phyloP scores from a whole-genome alignment of 23 red algal species.

The Rhodosorus marinus region DNA sequence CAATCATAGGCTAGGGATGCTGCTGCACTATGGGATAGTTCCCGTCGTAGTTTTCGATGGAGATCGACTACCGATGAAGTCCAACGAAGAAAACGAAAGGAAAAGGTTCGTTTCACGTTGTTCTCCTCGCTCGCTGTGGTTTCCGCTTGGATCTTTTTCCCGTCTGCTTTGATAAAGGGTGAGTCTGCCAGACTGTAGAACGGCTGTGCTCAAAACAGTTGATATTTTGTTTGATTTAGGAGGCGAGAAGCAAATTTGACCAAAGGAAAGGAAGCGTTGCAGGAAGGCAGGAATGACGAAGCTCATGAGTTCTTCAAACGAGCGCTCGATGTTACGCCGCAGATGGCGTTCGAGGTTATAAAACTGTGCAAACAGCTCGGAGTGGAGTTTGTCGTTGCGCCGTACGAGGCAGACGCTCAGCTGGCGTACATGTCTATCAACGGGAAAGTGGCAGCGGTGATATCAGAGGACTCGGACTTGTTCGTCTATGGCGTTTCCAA shows the following conservation, averaged over 20 bases:
- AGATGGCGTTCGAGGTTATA: slow-evolving; percentile 69
- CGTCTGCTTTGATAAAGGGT: too few species aligned
- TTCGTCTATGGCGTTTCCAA: slow-evolving; percentile 69
- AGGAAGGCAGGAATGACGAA: slow-evolving; percentile 6
- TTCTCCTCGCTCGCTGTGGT: too few species aligned
- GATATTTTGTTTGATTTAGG: too few species aligned
- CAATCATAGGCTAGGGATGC: slow-evolving; percentile 60
- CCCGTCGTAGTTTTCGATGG: slow-evolving; percentile 96
- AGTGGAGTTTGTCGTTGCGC: slow-evolving; percentile 70
- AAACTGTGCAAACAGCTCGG: slow-evolving; percentile 21
- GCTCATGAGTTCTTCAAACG: slow-evolving; percentile 56
- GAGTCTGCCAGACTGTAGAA: too few species aligned
- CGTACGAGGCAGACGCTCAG: slow-evolving; percentile 98
- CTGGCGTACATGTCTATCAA: slow-evolving; percentile 56
- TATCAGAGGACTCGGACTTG: slow-evolving; percentile 94
- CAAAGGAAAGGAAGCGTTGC: slow-evolving; percentile 18
- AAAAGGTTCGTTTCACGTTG: too few species aligned
- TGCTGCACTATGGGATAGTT: slow-evolving; percentile 34
- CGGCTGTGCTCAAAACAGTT: too few species aligned
- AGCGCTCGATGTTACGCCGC: slow-evolving; percentile 54
- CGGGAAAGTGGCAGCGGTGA: slow-evolving; percentile 39
- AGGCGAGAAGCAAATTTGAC: slow-evolving; percentile 20
- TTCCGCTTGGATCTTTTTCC: too few species aligned
- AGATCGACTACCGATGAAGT: slow-evolving; percentile 67
- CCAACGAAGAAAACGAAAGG: slow-evolving; percentile 33